A percentile compares a stretch with the other conserved stretches of the same genome.
Conservation (phyloP, 257 asterid genomes). For the Oldenlandia corymbosa region DNA sequence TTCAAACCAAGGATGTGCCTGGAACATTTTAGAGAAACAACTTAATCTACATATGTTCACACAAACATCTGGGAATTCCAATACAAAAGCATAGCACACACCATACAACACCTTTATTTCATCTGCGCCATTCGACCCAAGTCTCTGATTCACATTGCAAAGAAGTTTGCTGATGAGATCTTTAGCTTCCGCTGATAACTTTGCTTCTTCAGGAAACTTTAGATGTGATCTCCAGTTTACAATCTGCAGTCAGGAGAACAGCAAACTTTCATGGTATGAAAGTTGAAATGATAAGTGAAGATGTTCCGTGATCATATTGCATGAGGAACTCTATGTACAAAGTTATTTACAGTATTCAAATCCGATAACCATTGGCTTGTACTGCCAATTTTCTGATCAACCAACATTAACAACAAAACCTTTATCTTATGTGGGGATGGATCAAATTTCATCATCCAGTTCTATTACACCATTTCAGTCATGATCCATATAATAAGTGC, state of each 20-base stretch:
- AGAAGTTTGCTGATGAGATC: slow-evolving; percentile 81
- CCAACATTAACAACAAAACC: too few relatives aligned
- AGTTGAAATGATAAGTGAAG: not conserved
- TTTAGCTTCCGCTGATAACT: slow-evolving; percentile 69
- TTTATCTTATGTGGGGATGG: too few relatives aligned
- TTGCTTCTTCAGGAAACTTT: slow-evolving; percentile 92
- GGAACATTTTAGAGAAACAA: slow-evolving; percentile 21
- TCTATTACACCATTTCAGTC: too few relatives aligned
- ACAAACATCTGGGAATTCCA: slow-evolving; percentile 21
- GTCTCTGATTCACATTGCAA: slow-evolving; percentile 77
- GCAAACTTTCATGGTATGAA: slow-evolving; percentile 3
- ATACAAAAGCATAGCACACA: slow-evolving; percentile 40
- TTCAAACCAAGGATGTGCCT: slow-evolving; percentile 86
- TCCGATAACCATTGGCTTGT: too few relatives aligned
- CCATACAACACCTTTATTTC: slow-evolving; percentile 81
- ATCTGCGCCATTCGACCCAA: slow-evolving; percentile 81
- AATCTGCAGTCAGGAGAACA: slow-evolving; percentile 44
- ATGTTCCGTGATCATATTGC: too few relatives aligned
- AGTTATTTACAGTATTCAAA: too few relatives aligned
- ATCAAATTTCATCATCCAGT: too few relatives aligned
- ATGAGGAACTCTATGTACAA: too few relatives aligned
- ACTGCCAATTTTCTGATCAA: too few relatives aligned
- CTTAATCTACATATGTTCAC: slow-evolving; percentile 19
- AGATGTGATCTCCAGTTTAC: slow-evolving; percentile 94
- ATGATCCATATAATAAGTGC: too few relatives aligned